These are phyloP conservation scores for Arachnomyces sp. DNA, from an alignment of 2,329 filamentous ascomycete species.

Conservation along the genomic window DNA sequence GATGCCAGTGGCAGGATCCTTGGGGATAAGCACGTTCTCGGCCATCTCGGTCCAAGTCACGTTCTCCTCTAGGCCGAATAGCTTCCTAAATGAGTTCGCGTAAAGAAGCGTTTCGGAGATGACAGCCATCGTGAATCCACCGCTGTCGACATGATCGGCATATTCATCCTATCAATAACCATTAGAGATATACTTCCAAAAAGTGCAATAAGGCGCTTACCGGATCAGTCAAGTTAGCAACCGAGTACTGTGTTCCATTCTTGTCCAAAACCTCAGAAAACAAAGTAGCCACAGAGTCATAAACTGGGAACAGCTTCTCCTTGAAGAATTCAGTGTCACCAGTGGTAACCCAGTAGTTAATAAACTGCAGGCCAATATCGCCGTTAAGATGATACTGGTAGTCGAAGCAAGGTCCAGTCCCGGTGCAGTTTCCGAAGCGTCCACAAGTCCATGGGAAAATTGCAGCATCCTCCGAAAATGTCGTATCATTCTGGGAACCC, in stretches of 20 bases:
- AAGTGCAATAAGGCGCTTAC: constrained; percentile 30
- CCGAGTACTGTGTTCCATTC: constrained; percentile 48
- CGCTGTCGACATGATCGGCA: constrained; percentile 58
- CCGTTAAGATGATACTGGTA: constrained; percentile 66
- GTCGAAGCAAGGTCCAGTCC: constrained; percentile 56
- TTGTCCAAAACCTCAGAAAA: constrained; percentile 52
- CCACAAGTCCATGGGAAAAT: constrained; percentile 62
- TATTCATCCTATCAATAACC: constrained; percentile 48
- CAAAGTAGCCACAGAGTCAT: constrained; percentile 55
- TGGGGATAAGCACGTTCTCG: constrained; percentile 48
- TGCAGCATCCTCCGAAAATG: constrained; percentile 50
- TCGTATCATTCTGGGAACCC: constrained; percentile 53
- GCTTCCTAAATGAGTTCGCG: constrained; percentile 49
- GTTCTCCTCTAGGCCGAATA: constrained; percentile 49
- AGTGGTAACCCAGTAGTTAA: constrained; percentile 53
- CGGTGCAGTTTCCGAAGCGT: constrained; percentile 60
- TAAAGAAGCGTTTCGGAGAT: constrained; percentile 48
- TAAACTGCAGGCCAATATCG: constrained; percentile 56
- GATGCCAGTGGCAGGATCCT: constrained; percentile 47
- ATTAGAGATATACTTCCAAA: constrained; percentile 4
- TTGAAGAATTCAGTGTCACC: constrained; percentile 51
- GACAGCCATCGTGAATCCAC: constrained; percentile 60
- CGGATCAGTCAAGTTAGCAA: constrained; percentile 63
- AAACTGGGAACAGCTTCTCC: constrained; percentile 51
- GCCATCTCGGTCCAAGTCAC: constrained; percentile 51